phyloP scores from a whole-genome alignment of 2,329 filamentous ascomycete species.

The Clonostachys sp. region DNA sequence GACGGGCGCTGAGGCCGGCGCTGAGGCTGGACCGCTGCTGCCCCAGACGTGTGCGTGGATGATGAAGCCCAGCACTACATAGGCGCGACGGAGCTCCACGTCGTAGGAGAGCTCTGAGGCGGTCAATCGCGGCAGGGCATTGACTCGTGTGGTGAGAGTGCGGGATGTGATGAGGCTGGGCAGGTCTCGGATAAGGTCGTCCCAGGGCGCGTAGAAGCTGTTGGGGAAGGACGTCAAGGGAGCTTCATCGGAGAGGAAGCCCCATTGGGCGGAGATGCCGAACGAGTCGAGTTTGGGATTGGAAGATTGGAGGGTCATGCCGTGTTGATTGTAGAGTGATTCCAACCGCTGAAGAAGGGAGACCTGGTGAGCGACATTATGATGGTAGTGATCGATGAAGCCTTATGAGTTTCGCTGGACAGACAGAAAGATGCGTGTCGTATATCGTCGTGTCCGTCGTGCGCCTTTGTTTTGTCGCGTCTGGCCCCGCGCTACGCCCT shows the following conservation, averaged over 20 bases:
- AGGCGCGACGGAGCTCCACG: slow-evolving; percentile 6
- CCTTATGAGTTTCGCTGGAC: no score
- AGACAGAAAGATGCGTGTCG: no score
- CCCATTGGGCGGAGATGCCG: slow-evolving; percentile 11
- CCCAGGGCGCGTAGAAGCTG: slow-evolving; percentile 29
- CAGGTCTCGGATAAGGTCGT: slow-evolving; percentile 2
- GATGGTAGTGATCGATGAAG: no score
- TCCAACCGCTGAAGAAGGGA: no score
- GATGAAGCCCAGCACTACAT: slow-evolving; percentile 9
- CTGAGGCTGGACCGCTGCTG: not conserved
- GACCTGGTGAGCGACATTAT: no score
- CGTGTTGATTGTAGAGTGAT: no score
- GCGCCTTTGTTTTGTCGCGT: no score
- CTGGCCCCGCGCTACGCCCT: no score
- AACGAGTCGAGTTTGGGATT: slow-evolving; percentile 19
- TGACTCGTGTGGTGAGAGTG: not conserved
- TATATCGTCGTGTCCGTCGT: no score
- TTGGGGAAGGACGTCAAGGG: slow-evolving; percentile 31
- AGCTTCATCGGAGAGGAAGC: slow-evolving; percentile 22
- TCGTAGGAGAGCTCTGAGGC: slow-evolving; percentile 2
- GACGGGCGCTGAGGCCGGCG: slow-evolving; percentile 1
- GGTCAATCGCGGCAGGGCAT: slow-evolving; percentile 4
- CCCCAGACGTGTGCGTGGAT: slow-evolving; percentile 10
- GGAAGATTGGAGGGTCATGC: slow-evolving; percentile 3
- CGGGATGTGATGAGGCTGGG: slow-evolving; percentile 1